Base-by-base conservation (phyloP, 805 yeast genomes). In the Phaffomyces antillensis region DNA sequence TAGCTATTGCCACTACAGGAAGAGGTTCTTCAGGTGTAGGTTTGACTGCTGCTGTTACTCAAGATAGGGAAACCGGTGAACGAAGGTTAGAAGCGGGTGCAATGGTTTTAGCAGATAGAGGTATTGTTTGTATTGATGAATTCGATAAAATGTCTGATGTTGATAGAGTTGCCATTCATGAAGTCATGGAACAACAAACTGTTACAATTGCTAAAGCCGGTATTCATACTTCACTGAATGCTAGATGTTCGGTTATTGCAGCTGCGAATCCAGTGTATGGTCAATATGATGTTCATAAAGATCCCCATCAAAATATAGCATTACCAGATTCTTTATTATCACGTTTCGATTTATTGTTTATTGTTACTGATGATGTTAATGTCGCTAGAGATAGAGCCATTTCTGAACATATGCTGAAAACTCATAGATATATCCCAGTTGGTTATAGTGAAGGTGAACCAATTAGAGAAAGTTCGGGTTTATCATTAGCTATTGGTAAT, bases 11-110 rank as follows among this genome's bases (percentile, higher is more conserved):
- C 25, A 93, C 99, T 1, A 93, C 99, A 0, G 99, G 99, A 71
- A 81, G 96, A 64, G 99, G 99, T 51, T 91, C 98, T n/a, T 90
- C 98, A 1, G 99, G 99, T 64, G 99, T 93, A 38, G 99, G 99
- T 87, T 76, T 93, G 59, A 93, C 99, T 0, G 99, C 99, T 17
- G 99, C 99, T 1, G 99, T 93, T 3, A 90, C 97, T 7, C 77
- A 90, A 1, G 99, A 93, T 65, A 84, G 83, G 58, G 99, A 93
- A 65, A 93, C 99, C 0, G 98, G 98, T 48, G 99, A 93, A 67
- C 76, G 97, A 58, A 77, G 95, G 55, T 71, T 93, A 52, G 99
- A 93, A 67, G 99, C 98, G 1, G 99, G 99, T 74, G 99, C 99
- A 4, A 91, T 93, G 97, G 99, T 93, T 34, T 72, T 93, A 51